Conservation (phyloP, 257 asterid species). For the Echites panduratus region DNA sequence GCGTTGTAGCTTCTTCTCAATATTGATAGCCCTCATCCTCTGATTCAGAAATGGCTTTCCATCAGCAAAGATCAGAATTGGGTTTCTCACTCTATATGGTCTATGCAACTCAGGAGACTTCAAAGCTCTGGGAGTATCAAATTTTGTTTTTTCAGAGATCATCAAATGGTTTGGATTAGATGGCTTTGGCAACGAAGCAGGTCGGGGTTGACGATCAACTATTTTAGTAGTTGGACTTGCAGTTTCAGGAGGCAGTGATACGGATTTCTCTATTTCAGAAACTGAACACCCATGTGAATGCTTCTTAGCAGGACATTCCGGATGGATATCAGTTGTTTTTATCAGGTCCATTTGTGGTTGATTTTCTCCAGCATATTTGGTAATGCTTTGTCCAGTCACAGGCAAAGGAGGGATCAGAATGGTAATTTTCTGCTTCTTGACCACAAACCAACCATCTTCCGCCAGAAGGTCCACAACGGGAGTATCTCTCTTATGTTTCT, state of each 20-base stretch:
- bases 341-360: constrained; percentile 31
- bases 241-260: constrained; percentile 31
- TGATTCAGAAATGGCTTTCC: constrained; percentile 31
- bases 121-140: constrained; percentile 19
- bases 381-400: constrained; percentile 22
- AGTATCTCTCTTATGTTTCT: constrained; percentile 29
- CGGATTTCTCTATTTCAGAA: constrained; percentile 37
- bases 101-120: constrained; percentile 17
- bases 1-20: constrained; percentile 55
- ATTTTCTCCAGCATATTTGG: constrained; percentile 26
- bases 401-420: constrained; percentile 77
- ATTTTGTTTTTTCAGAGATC: constrained; percentile 31
- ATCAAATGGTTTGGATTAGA: constrained; percentile 23
- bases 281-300: constrained; percentile 26
- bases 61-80: constrained; percentile 31
- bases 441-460: constrained; percentile 62
- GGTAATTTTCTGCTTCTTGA: constrained; percentile 77
- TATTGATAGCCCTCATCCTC: constrained; percentile 53
- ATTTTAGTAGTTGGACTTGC: constrained; percentile 17
- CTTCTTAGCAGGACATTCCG: constrained; percentile 22
- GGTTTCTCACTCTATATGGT: constrained; percentile 25
- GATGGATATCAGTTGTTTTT: constrained; percentile 21
- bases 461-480: constrained; percentile 22
- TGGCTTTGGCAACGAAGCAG: constrained; percentile 20
- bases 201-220: constrained; percentile 33